Base-by-base conservation (phyloP, 306 rosid species). In the Cicer judaicum region DNA sequence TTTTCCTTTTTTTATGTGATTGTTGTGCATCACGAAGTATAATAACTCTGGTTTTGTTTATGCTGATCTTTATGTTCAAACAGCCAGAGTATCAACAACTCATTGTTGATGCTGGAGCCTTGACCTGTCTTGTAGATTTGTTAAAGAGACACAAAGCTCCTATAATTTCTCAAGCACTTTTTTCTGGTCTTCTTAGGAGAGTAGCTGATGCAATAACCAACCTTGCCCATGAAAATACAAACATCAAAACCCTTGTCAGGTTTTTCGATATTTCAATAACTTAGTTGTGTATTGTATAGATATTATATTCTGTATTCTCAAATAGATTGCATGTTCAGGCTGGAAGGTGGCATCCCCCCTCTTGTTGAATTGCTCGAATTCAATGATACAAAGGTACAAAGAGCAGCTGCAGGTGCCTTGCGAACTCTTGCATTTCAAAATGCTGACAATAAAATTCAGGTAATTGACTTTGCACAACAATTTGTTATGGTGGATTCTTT, bases 281-380 rank as follows among this genome's bases (percentile, higher is more conserved):
- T 7, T 29, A 7, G 29, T 66, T 34, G 18, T 12, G 16, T 61
- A 39, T 24, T 39, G 13, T 16, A 2, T 60, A n/a, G 0, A 63
- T 42, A 29, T 59, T 57, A 10, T 61, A 54, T 65, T 48, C 5
- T 7, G 14, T 70, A 1, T 7, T 44, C 78, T 68, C 18, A 55
- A 47, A 15, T 29, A 41, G 54, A 41, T 54, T n/a, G 34, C 38
- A 19, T 36, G 49, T 72, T 72, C 87, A 89, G 97, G 85, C 52
- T 15, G 64, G 93, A 88, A 85, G 93, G 90, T 74, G 96, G 90
- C 34, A 89, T 92, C 42, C 90, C 87, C 68, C 86, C 85, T 80
- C 91, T 92, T 8, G 93, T 92, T 66, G 86, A 88, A 64, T 62
- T 89, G 82, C 91, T 92, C 54, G 86, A 86, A 60, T 85, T 50